These are phyloP conservation scores for Alloascoidea africana DNA, from an alignment of 805 yeast species.

Conservation along the genomic window DNA sequence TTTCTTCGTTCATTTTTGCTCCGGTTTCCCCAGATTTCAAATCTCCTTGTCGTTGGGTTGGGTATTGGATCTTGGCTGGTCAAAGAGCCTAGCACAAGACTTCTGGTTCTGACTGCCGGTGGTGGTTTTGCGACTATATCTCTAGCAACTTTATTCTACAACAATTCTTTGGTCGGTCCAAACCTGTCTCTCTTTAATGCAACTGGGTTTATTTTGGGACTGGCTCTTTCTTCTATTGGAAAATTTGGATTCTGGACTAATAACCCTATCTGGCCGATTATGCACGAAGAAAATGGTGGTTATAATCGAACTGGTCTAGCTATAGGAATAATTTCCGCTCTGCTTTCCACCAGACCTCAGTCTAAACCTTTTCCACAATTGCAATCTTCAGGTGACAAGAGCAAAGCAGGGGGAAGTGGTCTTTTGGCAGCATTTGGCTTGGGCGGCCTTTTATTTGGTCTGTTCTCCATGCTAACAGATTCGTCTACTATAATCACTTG, in stretches of 20 bases:
- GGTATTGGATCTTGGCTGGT: conserved; percentile 70
- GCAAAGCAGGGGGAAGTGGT: conserved; percentile 21
- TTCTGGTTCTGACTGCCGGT: conserved; percentile 53
- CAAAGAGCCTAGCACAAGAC: conserved; percentile 52
- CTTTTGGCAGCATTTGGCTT: conserved; percentile 49
- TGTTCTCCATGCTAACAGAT: conserved; percentile 67
- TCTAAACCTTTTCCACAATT: conserved; percentile 3
- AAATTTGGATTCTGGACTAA: conserved; percentile 71
- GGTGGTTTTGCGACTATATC: conserved; percentile 45
- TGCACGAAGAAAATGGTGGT: conserved; percentile 80
- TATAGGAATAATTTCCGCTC: conserved; percentile 47
- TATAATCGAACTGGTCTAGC: conserved; percentile 56
- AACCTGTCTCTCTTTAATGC: conserved; percentile 25
- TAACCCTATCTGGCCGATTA: conserved; percentile 93
- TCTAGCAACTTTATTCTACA: conserved; percentile 35
- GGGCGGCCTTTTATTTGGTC: conserved; percentile 59
- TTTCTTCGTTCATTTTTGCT: conserved; percentile 24
- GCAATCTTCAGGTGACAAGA: conserved; percentile 11
- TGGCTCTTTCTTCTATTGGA: conserved; percentile 54
- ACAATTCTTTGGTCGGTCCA: conserved; percentile 17
- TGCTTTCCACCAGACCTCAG: conserved; percentile 34
- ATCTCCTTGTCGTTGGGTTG: conserved; percentile 32
- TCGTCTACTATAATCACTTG: conserved; percentile 78
- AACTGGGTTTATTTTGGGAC: conserved; percentile 52
- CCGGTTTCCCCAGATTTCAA: conserved; percentile 33